Base-by-base conservation (phyloP, 352 stramenopile species). In the Phytophthora constricta region DNA sequence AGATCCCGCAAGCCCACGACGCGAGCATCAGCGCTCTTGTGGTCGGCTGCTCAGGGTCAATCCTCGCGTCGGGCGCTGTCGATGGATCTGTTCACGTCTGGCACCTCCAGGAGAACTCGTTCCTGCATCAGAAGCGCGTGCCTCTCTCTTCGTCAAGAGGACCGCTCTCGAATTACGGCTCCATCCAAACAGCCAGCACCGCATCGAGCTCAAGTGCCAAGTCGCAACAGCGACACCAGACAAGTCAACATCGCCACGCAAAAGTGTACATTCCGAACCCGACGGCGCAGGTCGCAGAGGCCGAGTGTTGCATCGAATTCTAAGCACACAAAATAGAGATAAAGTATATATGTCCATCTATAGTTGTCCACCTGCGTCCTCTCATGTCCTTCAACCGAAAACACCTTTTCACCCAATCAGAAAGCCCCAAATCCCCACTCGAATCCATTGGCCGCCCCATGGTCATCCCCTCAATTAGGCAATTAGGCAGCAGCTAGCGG, bases 31-130 rank as follows among this genome's bases (percentile, higher is more conserved):
- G 73, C 23, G 74, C 84, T 39, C 68, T 95, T 4, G 74, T 70
- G 5, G 82, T 92, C 31, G 82, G 82, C 51, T 72, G 20, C 0
- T 79, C 77, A 4, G 87, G 87, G 0, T 83, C 80, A 17, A 79
- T 62, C 1, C 58, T 95, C 17, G 72, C 93, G n/a, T 83, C 87
- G 0, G 85, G 82, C 0, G 77, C 68, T 7, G 57, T 82, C 4
- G 82, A 95, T 58, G 87, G 87, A 10, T 86, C 80, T 0, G 68
- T 93, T 9, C 73, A 80, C 25, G 65, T 90, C 19, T 95, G 87
- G 87, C 74, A 69, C 4, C 67, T 93, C 11, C 11, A 55, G 5
- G 63, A 77, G 43, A 68, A 65, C 26, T 1, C 13, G 3, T 25
- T 22, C 3, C 2, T 62, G 41, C 10, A 19, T 58, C 56, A 25